Evolutionary conservation across 2,329 filamentous ascomycete genomes (phyloP), one percentile per base, ranked within the genome.

Genomic region (Neofusicoccum cordaticola): DNA sequence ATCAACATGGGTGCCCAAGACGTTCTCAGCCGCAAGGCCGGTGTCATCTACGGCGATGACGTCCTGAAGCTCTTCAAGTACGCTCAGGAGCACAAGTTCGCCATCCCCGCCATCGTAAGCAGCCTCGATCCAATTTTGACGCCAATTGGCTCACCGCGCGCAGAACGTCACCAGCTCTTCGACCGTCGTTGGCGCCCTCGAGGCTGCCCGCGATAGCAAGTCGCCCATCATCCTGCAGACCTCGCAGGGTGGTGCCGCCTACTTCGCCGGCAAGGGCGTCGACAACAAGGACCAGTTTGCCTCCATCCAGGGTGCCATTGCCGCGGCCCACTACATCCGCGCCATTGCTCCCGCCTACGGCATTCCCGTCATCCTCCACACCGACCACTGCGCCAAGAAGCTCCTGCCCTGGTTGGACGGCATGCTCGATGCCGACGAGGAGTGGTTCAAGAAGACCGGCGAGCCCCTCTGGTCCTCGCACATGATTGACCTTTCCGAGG

Each of bases 381-480:
- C 94, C 78, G 95, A 99, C 80, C 95, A 98, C 86, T 97, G 94
- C 83, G 94, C 95, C 78, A 98, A 98, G 91, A 98, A 98, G 89
- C 92, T 98, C 66, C 89, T 98, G 65, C 95, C 95, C 67, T 97
- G 93, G 93, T 65, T 71, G 51, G 69, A 71, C 53, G 93, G 93
- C 78, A 93, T 97, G 89, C 82, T 98, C 72, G 93, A 95, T 69
- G 94, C 89, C 72, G 95, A 98, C 76, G 95, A 98, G 88, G 85
- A 84, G 67, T 94, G 93, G 85, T 97, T 96, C 90, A 96, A 97
- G 89, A 80, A 87, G 78, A 88, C 94, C 78, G 91, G 91, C 82
- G 90, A 93, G 81, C 94, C 95, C 70, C 90, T 98, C 68, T 98
- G 96, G 88, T 93, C 89, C 78, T 92, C 88, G 72, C 95, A 99